Evolutionary conservation across 345 rosid genomes (phyloP), one percentile per base, ranked within the genome.

Genomic region (Aegle marmelos): DNA sequence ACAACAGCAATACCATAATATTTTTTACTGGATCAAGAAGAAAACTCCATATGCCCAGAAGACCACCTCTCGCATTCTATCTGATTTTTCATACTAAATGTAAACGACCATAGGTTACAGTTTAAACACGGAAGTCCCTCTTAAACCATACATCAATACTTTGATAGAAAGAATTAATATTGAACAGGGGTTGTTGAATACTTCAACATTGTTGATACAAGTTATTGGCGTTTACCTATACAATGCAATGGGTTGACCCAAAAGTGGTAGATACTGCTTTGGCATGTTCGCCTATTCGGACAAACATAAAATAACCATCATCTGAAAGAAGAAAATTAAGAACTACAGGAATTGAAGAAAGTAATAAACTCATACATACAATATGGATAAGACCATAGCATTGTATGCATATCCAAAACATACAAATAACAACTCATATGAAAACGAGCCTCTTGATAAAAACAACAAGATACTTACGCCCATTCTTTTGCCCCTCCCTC

Each of bases 401-500:
- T 60, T 22, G 60, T 1, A 56, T 56, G 60, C 24, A 56, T 56
- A 36, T 54, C 34, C 65, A 50, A 70, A 50, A 19, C 27, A 34
- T 2, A 19, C 16, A 4, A 41, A 60, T 17, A 27, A 39, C 36
- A 73, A 25, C 39, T 59, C 9, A 8, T 8, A 7, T 22, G 58
- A 33, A 30, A 50, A 54, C 0, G 5, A 16, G 24, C 54, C 59
- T 62, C 58, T 24, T 36, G 66, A 58, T 57, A n/a, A 39, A 50
- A 50, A 61, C 56, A 53, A 45, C 41, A 76, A 41, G 25, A 27
- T 57, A 81, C 91, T 79, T 87, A 93, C 99, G 62, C 97, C 96
- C 97, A 95, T 95, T 83, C 99, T 81, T 86, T 91, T 95, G 80
- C 99, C 99, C 83, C 84, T 84, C 60, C 98, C 99, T 77, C 99